Conservation (phyloP, 495 filamentous ascomycete species). For the Penicillium cinerascens region DNA sequence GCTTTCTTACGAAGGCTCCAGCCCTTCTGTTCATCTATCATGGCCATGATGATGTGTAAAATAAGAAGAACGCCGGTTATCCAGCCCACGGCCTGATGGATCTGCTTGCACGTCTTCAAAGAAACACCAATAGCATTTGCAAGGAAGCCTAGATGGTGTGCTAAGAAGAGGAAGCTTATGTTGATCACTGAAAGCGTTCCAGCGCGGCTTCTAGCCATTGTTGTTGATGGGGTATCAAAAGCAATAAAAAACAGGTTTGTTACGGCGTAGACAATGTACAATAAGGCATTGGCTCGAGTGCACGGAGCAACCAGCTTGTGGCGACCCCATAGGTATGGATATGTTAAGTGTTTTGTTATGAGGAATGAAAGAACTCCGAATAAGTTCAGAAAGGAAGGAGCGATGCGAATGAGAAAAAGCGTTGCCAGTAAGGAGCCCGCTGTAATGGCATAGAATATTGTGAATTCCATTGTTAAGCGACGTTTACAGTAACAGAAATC, state of each 20-base stretch:
- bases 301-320: constrained; percentile 3
- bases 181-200: constrained; percentile 9
- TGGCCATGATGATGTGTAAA: constrained; percentile 1
- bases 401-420: constrained; percentile 7
- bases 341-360: constrained; percentile 5
- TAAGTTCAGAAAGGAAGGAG: background rate
- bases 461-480: constrained; percentile 5
- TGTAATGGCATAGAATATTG: constrained; percentile 10
- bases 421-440: constrained; percentile 3
- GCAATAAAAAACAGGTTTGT: constrained; percentile 8
- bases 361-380: constrained; percentile 2
- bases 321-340: constrained; percentile 9
- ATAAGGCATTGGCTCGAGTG: constrained; percentile 6
- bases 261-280: constrained; percentile 1
- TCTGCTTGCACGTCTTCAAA: background rate
- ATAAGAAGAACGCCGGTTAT: constrained; percentile 6
- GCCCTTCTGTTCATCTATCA: background rate
- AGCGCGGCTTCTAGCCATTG: constrained; percentile 4
- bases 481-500: too few species aligned
- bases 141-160: constrained; percentile 6
- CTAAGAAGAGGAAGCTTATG: constrained; percentile 5
- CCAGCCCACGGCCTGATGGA: constrained; percentile 7
- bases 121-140: constrained; percentile 3
- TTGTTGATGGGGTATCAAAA: constrained; percentile 1
- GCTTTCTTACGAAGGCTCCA: background rate